A percentile compares a stretch with the other conserved stretches of the same genome.
phyloP scores from a whole-genome alignment of 441 rosid species.

The Adansonia madagascariensis region DNA sequence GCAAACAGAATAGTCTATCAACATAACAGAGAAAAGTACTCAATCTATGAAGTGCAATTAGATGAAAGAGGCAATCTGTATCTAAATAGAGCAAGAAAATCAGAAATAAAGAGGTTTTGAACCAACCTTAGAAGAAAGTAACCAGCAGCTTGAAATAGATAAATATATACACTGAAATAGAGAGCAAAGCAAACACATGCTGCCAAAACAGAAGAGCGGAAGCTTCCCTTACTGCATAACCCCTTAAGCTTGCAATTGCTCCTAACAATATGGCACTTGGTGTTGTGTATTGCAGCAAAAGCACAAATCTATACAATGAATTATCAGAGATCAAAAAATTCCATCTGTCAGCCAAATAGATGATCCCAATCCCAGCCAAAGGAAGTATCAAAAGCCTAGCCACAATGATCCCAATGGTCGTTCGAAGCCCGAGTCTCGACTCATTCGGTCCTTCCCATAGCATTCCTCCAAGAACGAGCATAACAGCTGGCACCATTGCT shows the following conservation, averaged over 20 bases:
- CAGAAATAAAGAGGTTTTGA: not conserved
- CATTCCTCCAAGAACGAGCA: conserved; percentile 42
- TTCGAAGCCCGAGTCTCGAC: conserved; percentile 39
- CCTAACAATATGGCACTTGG: conserved; percentile 47
- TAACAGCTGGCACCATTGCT: conserved; percentile 42
- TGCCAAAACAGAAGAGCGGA: conserved; percentile 46
- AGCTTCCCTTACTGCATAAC: conserved; percentile 43
- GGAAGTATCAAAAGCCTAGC: conserved; percentile 46
- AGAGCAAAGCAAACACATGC: conserved; percentile 41
- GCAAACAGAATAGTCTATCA: not conserved
- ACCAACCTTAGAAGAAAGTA: conserved; percentile 3
- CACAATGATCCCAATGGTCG: conserved; percentile 40
- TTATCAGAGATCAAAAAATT: conserved; percentile 30
- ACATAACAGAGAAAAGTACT: not conserved
- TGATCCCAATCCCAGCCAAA: conserved; percentile 37
- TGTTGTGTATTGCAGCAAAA: conserved; percentile 45
- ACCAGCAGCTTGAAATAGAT: conserved; percentile 35
- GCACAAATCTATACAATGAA: conserved; percentile 38
- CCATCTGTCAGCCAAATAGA: conserved; percentile 36
- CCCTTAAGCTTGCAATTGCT: conserved; percentile 43
- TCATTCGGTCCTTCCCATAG: conserved; percentile 38
- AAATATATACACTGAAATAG: conserved; percentile 34
- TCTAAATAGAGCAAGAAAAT: not conserved
- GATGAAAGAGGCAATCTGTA: not conserved
- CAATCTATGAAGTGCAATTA: not conserved